Evolutionary conservation across 1,284 basidiomycete genomes (phyloP).

Genomic region (Veloboletus limbatus): DNA sequence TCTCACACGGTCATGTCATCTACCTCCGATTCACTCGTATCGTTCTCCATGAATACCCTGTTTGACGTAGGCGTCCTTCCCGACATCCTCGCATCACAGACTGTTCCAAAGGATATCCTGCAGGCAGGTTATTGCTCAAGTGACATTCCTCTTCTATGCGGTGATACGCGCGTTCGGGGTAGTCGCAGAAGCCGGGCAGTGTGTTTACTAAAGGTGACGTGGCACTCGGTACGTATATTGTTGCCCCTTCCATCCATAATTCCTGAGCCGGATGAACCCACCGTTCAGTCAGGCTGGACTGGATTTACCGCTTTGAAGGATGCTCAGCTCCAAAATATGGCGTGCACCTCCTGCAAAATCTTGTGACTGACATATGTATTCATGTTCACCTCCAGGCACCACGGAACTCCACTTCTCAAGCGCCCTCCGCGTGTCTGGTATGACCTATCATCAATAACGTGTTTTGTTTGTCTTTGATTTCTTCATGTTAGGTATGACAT

Average conservation of each 20-base stretch:
- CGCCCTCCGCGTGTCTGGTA: conserved; percentile 69
- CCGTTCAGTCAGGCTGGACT: conserved; percentile 66
- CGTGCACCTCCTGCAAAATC: conserved; percentile 16
- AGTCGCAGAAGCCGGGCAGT: conserved; percentile 60
- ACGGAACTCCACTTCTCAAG: conserved; percentile 75
- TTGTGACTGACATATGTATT: conserved; percentile 1
- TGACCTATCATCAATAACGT: conserved; percentile 15
- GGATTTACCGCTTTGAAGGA: conserved; percentile 71
- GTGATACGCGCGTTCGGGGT: conserved; percentile 77
- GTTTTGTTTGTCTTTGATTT: not conserved
- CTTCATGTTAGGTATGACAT: conserved; percentile 61
- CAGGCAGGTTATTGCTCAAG: conserved; percentile 66
- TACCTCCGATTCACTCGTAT: conserved; percentile 58
- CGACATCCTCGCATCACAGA: conserved; percentile 68
- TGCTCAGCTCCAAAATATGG: conserved; percentile 48
- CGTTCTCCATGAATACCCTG: conserved; percentile 74
- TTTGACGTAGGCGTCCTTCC: conserved; percentile 60
- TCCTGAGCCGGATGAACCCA: conserved; percentile 2
- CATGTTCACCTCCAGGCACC: conserved; percentile 53
- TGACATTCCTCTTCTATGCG: conserved; percentile 83
- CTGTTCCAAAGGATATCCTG: conserved; percentile 49
- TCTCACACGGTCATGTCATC: conserved; percentile 23
- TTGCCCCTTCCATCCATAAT: not conserved
- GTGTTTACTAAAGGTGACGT: conserved; percentile 62
- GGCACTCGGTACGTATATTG: conserved; percentile 51